Base-by-base conservation (phyloP, 208 protist genomes). In the Balamuthia mandrillaris region DNA sequence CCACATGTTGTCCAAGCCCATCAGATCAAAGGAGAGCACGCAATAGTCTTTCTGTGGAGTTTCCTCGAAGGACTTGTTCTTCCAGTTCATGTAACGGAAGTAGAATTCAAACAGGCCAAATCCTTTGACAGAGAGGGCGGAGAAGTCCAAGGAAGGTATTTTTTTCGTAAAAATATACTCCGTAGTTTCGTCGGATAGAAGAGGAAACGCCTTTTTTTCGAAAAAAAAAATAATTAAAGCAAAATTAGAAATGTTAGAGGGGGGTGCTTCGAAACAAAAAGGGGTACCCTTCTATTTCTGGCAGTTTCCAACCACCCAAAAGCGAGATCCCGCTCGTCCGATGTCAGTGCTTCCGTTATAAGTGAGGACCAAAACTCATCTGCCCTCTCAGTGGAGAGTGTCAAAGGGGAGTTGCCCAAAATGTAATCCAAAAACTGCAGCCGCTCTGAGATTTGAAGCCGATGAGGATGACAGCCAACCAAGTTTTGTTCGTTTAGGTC, bases 1-100 rank as follows among this genome's bases (percentile, higher is more conserved):
- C 88, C 88, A 90, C 42, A 81, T 42, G 85, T 87, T 77, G 39
- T 88, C 84, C 18, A 87, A 31, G 9, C 84, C 88, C 42, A 86
- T 44, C 4, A 86, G 41, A 35, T 56, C 29, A 21, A 31, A 41
- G 74, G 27, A 66, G 47, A 65, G 47, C 54, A 82, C 35, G 10
- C 72, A 37, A 44, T 35, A 68, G 10, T 56, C 24, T 47, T n/a
- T n/a, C n/a, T n/a, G n/a, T n/a, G n/a, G n/a, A n/a, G n/a, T 27
- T 29, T 88, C 35, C 39, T 88, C 82, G 56, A 84, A 85, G 37
- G 54, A 14, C 74, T 63, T 51, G 45, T 52, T 39, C n/a, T 72
- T 49, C 54, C 65, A 81, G 78, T 72, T 78, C 21, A 61, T 45
- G 44, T 65, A 49, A 18, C 58, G 41, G 70, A 81, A 87, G 47